Evolutionary conservation across 306 rosid genomes (phyloP), one percentile per base, ranked within the genome.

Genomic region (Ormosia semicastrata): DNA sequence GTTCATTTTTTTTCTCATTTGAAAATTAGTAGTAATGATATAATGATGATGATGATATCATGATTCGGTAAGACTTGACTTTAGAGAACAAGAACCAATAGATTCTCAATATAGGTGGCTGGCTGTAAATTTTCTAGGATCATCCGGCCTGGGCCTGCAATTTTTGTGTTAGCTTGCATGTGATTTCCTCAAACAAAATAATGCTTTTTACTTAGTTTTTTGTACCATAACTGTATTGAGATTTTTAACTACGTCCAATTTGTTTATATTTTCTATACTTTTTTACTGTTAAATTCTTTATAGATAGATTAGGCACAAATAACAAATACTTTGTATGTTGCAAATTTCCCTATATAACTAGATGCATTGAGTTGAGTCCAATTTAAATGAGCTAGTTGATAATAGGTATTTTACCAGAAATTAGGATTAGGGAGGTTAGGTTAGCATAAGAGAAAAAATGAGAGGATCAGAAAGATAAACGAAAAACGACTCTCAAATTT

Each of bases 51-150:
- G 24, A 24, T 24, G 24, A 24, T 24, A 24, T 24, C 0, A 24
- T 66, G 75, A 52, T 66, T 66, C 56, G 53, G 66, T 66, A 18
- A 66, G 46, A 54, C 13, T 37, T 52, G 81, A 63, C 39, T 47
- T 1, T 39, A 46, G 62, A 49, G 14, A 15, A 1, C 29, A 62
- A 18, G 5, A 39, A 41, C 74, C 73, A 77, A 47, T 59, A 6
- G 66, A 39, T 5, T 18, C 11, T 15, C 24, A 4, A 52, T 52
- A 52, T 52, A 52, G 58, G 58, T 24, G 24, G 24, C 24, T 34
- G 36, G 60, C 32, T 54, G 0, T 49, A 15, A 47, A 24, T 49
- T 17, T 49, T 49, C 6, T 0, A 4, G 17, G n/a, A 54, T 37
- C 39, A 7, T 6, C 1, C 33, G 53, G 53, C 41, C 7, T 49